phyloP scores from a whole-genome alignment of 1,284 basidiomycete species.

The Ceratobasidium sp. region DNA sequence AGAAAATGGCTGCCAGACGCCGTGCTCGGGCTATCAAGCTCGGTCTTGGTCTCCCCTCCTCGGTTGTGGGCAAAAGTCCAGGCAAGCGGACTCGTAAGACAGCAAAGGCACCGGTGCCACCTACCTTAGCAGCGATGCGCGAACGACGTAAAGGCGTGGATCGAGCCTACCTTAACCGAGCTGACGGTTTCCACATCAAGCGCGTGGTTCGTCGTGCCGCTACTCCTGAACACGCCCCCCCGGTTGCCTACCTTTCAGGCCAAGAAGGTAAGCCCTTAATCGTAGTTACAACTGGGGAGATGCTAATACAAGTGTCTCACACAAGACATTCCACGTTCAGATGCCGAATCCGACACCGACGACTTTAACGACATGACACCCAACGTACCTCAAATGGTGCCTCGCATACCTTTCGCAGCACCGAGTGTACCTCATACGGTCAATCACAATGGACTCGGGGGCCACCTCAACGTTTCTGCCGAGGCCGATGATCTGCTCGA shows the following conservation, averaged over 20 bases:
- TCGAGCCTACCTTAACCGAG: not conserved
- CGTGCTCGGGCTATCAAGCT: constrained; percentile 4
- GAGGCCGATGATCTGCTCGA: not conserved
- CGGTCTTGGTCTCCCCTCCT: constrained; percentile 18
- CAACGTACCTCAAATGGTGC: not conserved
- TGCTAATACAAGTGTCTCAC: not conserved
- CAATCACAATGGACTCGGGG: not conserved
- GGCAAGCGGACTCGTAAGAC: not conserved
- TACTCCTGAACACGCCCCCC: not conserved
- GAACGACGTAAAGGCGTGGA: not conserved
- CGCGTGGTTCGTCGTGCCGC: not conserved
- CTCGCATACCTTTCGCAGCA: not conserved
- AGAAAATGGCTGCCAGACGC: not conserved
- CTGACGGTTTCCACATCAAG: constrained; percentile 14
- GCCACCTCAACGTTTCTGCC: not conserved
- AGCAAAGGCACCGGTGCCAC: not conserved
- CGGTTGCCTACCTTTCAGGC: constrained; percentile 10
- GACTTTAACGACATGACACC: not conserved
- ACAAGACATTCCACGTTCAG: constrained; percentile 17
- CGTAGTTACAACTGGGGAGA: not conserved
- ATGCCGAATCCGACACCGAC: constrained; percentile 5
- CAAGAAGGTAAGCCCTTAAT: constrained; percentile 13
- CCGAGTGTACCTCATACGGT: no score
- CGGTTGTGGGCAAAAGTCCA: not conserved
- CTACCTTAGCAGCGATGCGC: constrained; percentile 5